A percentile compares a stretch with the other conserved stretches of the same genome.
These are phyloP conservation scores for Neoscytalidium dimidiatum DNA, from an alignment of 2,329 filamentous ascomycete species.

Conservation along the genomic window DNA sequence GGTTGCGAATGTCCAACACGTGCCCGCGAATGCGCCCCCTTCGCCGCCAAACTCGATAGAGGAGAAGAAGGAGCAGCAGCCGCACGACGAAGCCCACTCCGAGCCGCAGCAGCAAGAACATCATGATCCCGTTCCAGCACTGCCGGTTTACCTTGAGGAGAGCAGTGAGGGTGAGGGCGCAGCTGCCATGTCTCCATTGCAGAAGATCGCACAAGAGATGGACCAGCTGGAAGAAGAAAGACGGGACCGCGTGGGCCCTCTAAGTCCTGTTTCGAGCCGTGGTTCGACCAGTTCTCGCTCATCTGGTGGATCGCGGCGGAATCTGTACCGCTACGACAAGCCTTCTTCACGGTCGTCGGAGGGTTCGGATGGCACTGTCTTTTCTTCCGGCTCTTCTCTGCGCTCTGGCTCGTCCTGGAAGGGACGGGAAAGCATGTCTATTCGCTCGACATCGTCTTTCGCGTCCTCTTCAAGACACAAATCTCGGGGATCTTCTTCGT, in stretches of 20 bases:
- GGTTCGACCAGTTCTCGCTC: slow-evolving; percentile 58
- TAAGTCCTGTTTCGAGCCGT: slow-evolving; percentile 68
- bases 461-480: slow-evolving; percentile 38
- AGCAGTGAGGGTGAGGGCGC: slow-evolving; percentile 66
- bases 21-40: slow-evolving; percentile 74
- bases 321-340: slow-evolving; percentile 49
- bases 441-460: slow-evolving; percentile 54
- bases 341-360: slow-evolving; percentile 38
- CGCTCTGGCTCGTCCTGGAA: slow-evolving; percentile 32
- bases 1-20: slow-evolving; percentile 85
- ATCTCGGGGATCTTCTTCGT: slow-evolving; percentile 54
- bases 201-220: slow-evolving; percentile 72
- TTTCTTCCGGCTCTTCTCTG: slow-evolving; percentile 65
- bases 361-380: slow-evolving; percentile 57
- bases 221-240: slow-evolving; percentile 64
- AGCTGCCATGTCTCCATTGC: slow-evolving; percentile 64
- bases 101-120: slow-evolving; percentile 31
- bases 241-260: slow-evolving; percentile 63
- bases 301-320: slow-evolving; percentile 49
- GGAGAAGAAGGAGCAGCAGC: slow-evolving; percentile 58
- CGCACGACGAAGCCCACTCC: slow-evolving; percentile 26
- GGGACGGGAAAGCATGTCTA: slow-evolving; percentile 59
- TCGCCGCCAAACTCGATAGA: slow-evolving; percentile 81
- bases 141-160: slow-evolving; percentile 51
- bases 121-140: slow-evolving; percentile 31